phyloP scores from a whole-genome alignment of 2,329 filamentous ascomycete genomes.

The Colletotrichum sp. region DNA sequence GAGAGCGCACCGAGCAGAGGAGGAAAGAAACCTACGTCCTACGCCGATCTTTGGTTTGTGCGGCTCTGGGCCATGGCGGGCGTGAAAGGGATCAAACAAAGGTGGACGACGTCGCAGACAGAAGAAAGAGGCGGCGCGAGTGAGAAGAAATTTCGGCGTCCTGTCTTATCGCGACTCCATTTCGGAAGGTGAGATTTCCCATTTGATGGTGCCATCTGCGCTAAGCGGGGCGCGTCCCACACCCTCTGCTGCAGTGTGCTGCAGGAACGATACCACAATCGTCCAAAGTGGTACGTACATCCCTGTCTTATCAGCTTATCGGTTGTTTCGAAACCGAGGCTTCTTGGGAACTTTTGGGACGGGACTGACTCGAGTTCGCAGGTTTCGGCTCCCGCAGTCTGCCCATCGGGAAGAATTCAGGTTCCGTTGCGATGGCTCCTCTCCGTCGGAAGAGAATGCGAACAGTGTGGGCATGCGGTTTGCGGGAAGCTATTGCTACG shows the following conservation, averaged over 20 bases:
- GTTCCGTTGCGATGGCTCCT: neutral
- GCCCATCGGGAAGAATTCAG: neutral
- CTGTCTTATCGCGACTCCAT: constrained; percentile 12
- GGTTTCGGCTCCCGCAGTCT: neutral
- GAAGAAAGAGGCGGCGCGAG: neutral
- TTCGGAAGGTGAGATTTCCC: constrained; percentile 17
- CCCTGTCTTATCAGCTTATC: neutral
- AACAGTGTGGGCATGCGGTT: neutral
- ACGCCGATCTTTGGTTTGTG: neutral
- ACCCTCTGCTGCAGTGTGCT: neutral
- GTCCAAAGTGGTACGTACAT: neutral
- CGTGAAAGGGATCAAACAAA: neutral
- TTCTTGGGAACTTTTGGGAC: neutral
- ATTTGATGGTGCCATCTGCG: constrained; percentile 18
- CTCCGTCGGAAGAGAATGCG: neutral
- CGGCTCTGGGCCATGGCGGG: neutral
- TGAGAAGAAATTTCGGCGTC: neutral
- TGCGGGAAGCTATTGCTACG: neutral
- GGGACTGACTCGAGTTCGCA: neutral
- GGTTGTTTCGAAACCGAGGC: neutral
- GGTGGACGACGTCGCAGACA: neutral
- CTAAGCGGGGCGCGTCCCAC: constrained; percentile 15
- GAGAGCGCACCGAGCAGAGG: neutral
- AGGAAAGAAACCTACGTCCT: neutral
- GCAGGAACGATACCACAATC: neutral